A percentile compares a stretch with the other conserved stretches of the same genome.
These are phyloP conservation scores for Penicillium nordicum DNA, from an alignment of 2,329 filamentous ascomycete genomes.

Conservation along the genomic window DNA sequence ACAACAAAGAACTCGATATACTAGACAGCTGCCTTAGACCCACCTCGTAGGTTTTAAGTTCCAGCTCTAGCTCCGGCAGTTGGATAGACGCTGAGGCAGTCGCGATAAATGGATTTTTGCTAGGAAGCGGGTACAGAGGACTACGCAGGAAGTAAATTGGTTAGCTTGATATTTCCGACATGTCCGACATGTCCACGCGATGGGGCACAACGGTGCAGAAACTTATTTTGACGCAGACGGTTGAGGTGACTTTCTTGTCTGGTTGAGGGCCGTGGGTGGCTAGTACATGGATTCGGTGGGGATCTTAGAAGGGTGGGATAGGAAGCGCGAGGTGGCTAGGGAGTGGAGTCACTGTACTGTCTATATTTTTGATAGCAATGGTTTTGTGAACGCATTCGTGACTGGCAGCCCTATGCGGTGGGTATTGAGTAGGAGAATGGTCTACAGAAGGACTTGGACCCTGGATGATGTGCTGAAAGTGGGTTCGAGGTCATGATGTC, in stretches of 20 bases:
- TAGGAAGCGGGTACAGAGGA: constrained; percentile 23
- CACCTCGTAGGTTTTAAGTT: constrained; percentile 36
- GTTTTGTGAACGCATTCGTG: constrained; percentile 40
- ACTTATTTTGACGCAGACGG: constrained; percentile 37
- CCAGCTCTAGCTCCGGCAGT: constrained; percentile 35
- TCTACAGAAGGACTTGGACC: constrained; percentile 30
- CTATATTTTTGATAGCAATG: constrained; percentile 41
- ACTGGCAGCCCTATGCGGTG: constrained; percentile 35
- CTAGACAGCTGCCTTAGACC: constrained; percentile 24
- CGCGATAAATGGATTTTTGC: constrained; percentile 18
- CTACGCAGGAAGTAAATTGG: constrained; percentile 23
- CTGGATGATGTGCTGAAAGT: constrained; percentile 35
- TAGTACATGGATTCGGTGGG: constrained; percentile 35
- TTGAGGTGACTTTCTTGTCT: constrained; percentile 42
- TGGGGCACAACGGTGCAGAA: constrained; percentile 31
- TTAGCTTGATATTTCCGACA: constrained; percentile 20
- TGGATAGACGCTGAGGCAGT: constrained; percentile 35
- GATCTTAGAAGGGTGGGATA: constrained; percentile 37
- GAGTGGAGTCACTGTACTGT: constrained; percentile 35
- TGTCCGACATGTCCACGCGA: constrained; percentile 21
- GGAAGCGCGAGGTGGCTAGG: constrained; percentile 24
- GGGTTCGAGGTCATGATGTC: constrained; percentile 31
- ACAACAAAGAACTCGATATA: constrained; percentile 32
- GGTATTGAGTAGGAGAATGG: constrained; percentile 37
- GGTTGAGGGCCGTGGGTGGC: constrained; percentile 25